Conservation (phyloP, 2,329 filamentous ascomycete species). For the Colletotrichum neosansevieriae region DNA sequence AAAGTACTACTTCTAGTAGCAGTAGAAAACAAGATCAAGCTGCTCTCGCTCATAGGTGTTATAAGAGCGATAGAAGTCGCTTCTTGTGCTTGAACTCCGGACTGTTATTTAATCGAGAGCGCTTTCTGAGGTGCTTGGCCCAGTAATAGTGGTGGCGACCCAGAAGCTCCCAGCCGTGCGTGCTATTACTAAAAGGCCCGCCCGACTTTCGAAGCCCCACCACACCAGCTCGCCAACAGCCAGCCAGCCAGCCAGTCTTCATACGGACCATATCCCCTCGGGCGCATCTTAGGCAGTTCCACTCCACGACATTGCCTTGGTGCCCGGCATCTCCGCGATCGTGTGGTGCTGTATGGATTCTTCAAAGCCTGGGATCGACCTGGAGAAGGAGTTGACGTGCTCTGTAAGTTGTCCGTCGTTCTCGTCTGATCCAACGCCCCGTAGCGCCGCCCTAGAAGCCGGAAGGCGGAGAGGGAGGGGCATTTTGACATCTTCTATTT, state of each 20-base stretch:
- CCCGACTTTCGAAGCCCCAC: constrained; percentile 38
- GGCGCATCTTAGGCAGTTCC: constrained; percentile 16
- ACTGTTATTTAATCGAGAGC: too few relatives aligned
- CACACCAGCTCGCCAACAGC: constrained; percentile 23
- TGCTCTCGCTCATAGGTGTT: too few relatives aligned
- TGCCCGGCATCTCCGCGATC: constrained; percentile 35
- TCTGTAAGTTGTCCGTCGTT: constrained; percentile 73
- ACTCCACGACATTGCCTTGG: constrained; percentile 24
- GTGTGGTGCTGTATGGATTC: constrained; percentile 57
- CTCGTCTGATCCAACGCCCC: constrained; percentile 37
- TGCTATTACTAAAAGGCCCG: too few relatives aligned
- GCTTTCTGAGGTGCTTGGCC: too few relatives aligned
- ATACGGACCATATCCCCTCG: constrained; percentile 38
- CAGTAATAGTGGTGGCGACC: too few relatives aligned
- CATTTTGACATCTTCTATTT: constrained; percentile 5
- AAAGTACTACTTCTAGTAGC: too few relatives aligned
- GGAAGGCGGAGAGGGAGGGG: constrained; percentile 18
- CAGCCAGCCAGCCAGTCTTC: constrained; percentile 25
- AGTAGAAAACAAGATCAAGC: too few relatives aligned
- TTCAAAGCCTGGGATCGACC: constrained; percentile 69
- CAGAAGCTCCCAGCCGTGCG: too few relatives aligned
- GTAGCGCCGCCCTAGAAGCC: constrained; percentile 32
- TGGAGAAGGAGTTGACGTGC: constrained; percentile 95
- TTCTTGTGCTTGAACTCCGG: too few relatives aligned
- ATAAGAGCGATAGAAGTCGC: too few relatives aligned